Evolutionary conservation across 2,329 filamentous ascomycete genomes (phyloP), one percentile per base, ranked within the genome.

Genomic region (Aureobasidium zeae): DNA sequence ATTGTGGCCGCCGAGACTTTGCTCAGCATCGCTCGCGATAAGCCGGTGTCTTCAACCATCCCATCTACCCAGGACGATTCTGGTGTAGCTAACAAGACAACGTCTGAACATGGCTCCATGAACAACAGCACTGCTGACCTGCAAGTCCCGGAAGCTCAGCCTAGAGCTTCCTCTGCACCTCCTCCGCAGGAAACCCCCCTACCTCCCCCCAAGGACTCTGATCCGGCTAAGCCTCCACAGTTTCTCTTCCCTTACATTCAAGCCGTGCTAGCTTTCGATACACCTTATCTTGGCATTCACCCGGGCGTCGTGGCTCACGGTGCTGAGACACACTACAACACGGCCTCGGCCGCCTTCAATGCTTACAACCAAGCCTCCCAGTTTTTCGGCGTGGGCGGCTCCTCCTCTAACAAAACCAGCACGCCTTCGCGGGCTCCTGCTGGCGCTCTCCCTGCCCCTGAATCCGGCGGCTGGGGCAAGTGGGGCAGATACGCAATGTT

Each of bases 191-290:
- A 46, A 19, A 38, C 44, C 10, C 30, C 32, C 13, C 15, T 45
- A 17, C 15, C 36, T 13, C 19, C 32, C 4, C 38, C 26, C 25
- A 62, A 58, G 54, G 30, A 33, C 29, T 61, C 20, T 62, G 57
- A 64, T 16, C 29, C 25, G 5, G 19, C 4, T 5, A 8, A 33
- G 7, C 20, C 39, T 25, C 39, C 39, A 8, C 22, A 33, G 31
- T 77, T 94, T 60, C 89, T 95, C 82, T 96, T 96, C 60, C 89
- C 89, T 1, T 89, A 87, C 62, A 79, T 96, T 51, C 83, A 89
- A 63, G 89, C 84, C 52, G 77, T 96, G 19, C 74, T 96, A 35
- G 86, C 88, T 38, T 94, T 95, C 60, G 89, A 96, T 64, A 98
- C 91, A 1, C 91, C 91, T 1, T 98, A 84, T 60, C 73, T 91